Conservation (phyloP, 2,329 filamentous ascomycete species). For the Pseudogymnoascus destructans region DNA sequence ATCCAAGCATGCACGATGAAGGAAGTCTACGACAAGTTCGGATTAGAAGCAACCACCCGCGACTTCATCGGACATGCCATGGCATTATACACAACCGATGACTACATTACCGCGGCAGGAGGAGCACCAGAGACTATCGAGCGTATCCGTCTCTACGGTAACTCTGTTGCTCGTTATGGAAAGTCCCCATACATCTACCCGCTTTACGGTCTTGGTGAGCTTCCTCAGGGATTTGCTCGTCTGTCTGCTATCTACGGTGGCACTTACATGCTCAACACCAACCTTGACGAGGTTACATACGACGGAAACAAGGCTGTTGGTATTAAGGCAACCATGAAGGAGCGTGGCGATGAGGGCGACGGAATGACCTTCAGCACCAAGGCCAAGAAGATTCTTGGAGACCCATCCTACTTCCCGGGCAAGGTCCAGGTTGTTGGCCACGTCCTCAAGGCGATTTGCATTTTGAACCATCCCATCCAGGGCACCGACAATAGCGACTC, state of each 20-base stretch:
- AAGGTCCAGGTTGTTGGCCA: slow-evolving; percentile 83
- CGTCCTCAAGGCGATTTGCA: slow-evolving; percentile 91
- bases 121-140: slow-evolving; percentile 73
- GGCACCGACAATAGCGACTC: slow-evolving; percentile 85
- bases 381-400: slow-evolving; percentile 88
- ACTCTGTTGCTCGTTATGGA: slow-evolving; percentile 93
- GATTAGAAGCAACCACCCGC: slow-evolving; percentile 74
- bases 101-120: slow-evolving; percentile 64
- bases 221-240: slow-evolving; percentile 94
- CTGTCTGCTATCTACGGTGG: slow-evolving; percentile 97
- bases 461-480: slow-evolving; percentile 86
- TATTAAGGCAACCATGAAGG: slow-evolving; percentile 95
- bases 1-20: slow-evolving; percentile 76
- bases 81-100: slow-evolving; percentile 86
- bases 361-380: slow-evolving; percentile 92
- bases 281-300: slow-evolving; percentile 78
- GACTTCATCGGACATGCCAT: slow-evolving; percentile 98
- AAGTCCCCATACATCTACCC: slow-evolving; percentile 99
- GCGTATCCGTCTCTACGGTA: slow-evolving; percentile 90
- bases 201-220: slow-evolving; percentile 89
- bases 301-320: slow-evolving; percentile 77
- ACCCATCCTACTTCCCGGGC: slow-evolving; percentile 89
- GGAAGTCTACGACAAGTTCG: slow-evolving; percentile 98
- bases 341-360: slow-evolving; percentile 57
- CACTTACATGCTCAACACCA: slow-evolving; percentile 98